Evolutionary conservation across 2,329 filamentous ascomycete genomes (phyloP), one percentile per base, ranked within the genome.

Genomic region (Microcyclospora tardicrescens): DNA sequence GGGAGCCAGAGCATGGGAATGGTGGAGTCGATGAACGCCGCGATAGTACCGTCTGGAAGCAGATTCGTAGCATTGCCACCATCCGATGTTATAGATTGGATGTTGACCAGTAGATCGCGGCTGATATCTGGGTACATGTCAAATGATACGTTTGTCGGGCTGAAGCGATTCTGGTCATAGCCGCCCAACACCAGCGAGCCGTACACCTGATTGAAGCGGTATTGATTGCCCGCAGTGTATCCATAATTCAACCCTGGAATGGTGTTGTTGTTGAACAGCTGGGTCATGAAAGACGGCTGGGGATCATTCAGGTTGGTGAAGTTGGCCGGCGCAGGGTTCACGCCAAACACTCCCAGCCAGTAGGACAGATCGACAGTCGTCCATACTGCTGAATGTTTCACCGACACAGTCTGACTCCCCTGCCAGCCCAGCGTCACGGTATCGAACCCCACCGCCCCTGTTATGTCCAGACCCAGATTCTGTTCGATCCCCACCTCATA

Each of bases 1-100:
- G 79, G 78, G 4, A 82, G 63, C 71, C 73, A 81, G 4, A 82
- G 59, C 46, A 73, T 77, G 2, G 77, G 73, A 1, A 77, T 73
- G 0, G 75, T 73, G 43, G 73, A 77, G 53, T 83, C 78, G 40
- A 84, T 71, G 38, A 73, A 51, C 15, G 73, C 72, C 11, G 46
- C 46, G 10, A 60, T 55, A 2, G 43, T 36, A 6, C 56, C 52
- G 32, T 52, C 50, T 0, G 53, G 53, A 1, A 57, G 40, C 10
- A 58, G 44, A 34, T 49, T 45, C 1, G 45, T 43, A n/a, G 45
- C 43, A 12, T 48, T 43, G 11, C 41, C 38, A 43, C 13, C 45
- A 45, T 14, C 42, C 5, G 49, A 50, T 1, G 46, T 52, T 36
- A 61, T 55, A 4, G 43, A 36, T 35, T 52, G 48, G 9, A 62